Base-by-base conservation (phyloP, 2,329 filamentous ascomycete species). In the Ophiostoma australiae region DNA sequence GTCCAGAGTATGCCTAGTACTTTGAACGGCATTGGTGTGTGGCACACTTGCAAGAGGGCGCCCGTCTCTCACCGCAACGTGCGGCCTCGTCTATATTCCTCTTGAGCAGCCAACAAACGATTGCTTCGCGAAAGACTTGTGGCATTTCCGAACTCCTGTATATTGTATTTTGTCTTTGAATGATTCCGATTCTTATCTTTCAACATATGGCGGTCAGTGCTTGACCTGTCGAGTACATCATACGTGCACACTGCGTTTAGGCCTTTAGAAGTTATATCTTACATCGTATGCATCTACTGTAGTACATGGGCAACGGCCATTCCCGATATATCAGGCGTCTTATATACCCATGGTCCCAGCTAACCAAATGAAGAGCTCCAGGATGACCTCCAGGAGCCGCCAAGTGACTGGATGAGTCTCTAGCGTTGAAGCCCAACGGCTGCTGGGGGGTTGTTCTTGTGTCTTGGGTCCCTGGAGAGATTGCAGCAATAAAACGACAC, bases 31-130 rank as follows among this genome's bases (percentile, higher is more conserved):
- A 27, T n/a, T 58, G 20, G 27, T 1, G 23, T 58, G 23, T 27
- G 52, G 27, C 23, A 58, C 52, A 58, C 23, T 11, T 20, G 44
- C 44, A n/a, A n/a, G 23, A 58, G 11, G 10, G 15, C 23, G n/a
- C 23, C n/a, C 11, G 10, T 13, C 8, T 63, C 27, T 63, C 58
- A 63, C 58, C 58, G 58, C 58, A 63, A 33, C 27, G 27, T 58
- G 23, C 66, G 65, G 63, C 66, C 66, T 68, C 52, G 66, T 68
- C 66, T 31, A 71, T 17, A 63, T 52, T 65, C 70, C 55, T 15
- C 13, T 23, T 55, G 20, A 39, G 37, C 15, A 44, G 41, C 41
- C 48, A 23, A 55, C 48, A n/a, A n/a, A 4, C 17, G 44, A 13
- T 39, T 48, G 44, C 3, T 48, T 48, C 44, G 44, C 44, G 17